Percentiles rank a stretch among this genome's conserved stretches.
These are phyloP conservation scores for Leccinum obscurum DNA, from an alignment of 768 basidiomycete species.

Conservation along the genomic window DNA sequence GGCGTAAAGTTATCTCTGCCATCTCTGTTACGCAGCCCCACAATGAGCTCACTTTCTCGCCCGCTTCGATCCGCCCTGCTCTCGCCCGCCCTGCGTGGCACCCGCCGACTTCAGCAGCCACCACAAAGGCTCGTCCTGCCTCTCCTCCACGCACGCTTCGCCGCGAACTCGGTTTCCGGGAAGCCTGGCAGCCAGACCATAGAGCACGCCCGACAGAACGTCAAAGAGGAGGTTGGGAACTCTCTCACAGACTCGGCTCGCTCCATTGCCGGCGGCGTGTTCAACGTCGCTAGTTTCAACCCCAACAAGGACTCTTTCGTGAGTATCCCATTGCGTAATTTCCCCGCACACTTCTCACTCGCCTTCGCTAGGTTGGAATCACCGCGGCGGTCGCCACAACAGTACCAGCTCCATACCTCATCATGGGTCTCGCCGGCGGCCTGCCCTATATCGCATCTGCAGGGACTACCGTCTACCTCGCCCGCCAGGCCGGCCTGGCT, in stretches of 20 bases:
- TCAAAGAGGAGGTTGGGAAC: conserved; percentile 79
- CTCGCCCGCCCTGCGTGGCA: conserved; percentile 28
- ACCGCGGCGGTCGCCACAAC: conserved; percentile 69
- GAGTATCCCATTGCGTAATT: conserved; percentile 28
- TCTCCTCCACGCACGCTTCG: conserved; percentile 47
- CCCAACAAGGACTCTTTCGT: conserved; percentile 64
- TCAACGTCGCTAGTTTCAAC: conserved; percentile 52
- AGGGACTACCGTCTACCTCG: conserved; percentile 76
- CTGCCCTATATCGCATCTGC: conserved; percentile 87
- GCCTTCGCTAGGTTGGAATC: conserved; percentile 60
- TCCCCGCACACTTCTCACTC: background rate
- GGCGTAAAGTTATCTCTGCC: background rate
- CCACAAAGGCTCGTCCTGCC: conserved; percentile 12
- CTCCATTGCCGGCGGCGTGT: conserved; percentile 67
- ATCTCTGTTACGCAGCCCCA: background rate
- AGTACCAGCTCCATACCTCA: conserved; percentile 76
- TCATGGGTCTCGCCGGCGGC: conserved; percentile 79
- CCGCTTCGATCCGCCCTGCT: conserved; percentile 40
- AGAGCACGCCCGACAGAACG: conserved; percentile 72
- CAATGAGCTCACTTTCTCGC: conserved; percentile 54
- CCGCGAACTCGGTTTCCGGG: conserved; percentile 66
- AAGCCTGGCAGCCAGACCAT: conserved; percentile 76
- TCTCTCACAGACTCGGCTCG: conserved; percentile 77
- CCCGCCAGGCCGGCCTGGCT: conserved; percentile 76
- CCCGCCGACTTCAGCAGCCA: conserved; percentile 9